phyloP scores from a whole-genome alignment of 2,329 filamentous ascomycete genomes.

The Penicillium expansum region DNA sequence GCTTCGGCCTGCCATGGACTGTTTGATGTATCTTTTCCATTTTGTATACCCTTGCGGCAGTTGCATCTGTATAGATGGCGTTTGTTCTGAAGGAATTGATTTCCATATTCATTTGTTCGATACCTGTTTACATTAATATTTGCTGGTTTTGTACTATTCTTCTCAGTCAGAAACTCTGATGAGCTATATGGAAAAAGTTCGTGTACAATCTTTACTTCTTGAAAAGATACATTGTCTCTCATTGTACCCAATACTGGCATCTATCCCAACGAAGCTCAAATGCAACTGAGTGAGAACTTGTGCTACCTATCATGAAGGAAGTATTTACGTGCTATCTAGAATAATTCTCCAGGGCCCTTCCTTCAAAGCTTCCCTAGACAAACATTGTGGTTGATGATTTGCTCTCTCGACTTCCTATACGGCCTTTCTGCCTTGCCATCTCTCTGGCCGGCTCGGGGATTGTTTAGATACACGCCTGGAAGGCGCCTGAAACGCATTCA shows the following conservation, averaged over 20 bases:
- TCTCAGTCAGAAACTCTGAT: background rate
- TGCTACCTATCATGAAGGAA: background rate
- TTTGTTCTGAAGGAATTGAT: constrained; percentile 23
- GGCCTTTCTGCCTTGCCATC: background rate
- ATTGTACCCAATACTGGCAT: no score
- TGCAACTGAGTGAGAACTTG: background rate
- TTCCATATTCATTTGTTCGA: constrained; percentile 14
- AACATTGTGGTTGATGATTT: background rate
- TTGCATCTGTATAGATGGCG: constrained; percentile 36
- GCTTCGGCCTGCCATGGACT: background rate
- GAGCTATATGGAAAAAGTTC: background rate
- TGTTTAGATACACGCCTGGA: no score
- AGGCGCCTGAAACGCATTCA: background rate
- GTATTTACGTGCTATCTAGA: background rate
- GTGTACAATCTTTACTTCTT: background rate
- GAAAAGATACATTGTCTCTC: background rate
- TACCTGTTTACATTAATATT: constrained; percentile 8
- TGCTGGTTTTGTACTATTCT: background rate
- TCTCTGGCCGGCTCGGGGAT: no score
- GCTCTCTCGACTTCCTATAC: background rate
- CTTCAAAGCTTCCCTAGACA: background rate
- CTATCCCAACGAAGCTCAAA: background rate
- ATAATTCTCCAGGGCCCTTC: no score
- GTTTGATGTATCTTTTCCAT: constrained; percentile 14
- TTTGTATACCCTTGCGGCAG: constrained; percentile 32